Evolutionary conservation across 129 eudicot genomes (phyloP).

Genomic region (Deinandra increscens): DNA sequence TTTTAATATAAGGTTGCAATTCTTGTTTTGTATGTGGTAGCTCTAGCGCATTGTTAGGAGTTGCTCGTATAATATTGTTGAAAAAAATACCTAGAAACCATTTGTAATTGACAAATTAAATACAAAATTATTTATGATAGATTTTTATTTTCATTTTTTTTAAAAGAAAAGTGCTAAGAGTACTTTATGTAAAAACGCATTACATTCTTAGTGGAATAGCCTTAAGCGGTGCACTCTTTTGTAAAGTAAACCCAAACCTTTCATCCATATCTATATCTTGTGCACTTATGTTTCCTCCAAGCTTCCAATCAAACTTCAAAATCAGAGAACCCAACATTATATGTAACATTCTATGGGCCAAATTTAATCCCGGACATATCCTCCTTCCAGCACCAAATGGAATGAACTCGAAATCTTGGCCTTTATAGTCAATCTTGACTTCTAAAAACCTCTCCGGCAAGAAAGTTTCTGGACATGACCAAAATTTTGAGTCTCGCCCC

Average conservation of each 20-base stretch:
- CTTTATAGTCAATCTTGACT: constrained; percentile 24
- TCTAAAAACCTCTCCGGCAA: constrained; percentile 42
- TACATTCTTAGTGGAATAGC: constrained; percentile 17
- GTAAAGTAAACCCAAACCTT: constrained; percentile 38
- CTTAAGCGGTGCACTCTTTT: constrained; percentile 21
- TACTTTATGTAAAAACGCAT: neutral
- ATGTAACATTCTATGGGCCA: constrained; percentile 44
- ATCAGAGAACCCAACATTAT: constrained; percentile 41
- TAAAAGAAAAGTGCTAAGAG: too few species aligned
- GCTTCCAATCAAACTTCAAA: constrained; percentile 37
- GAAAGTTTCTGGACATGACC: constrained; percentile 38
- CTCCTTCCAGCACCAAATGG: constrained; percentile 51
- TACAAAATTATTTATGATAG: too few species aligned
- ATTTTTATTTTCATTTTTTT: too few species aligned
- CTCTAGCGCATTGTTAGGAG: too few species aligned
- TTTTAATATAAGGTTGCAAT: too few species aligned
- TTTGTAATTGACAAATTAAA: too few species aligned
- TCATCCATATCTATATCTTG: constrained; percentile 39
- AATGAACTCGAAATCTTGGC: constrained; percentile 43
- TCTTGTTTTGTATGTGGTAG: too few species aligned
- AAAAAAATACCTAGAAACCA: too few species aligned
- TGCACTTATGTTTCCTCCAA: constrained; percentile 14
- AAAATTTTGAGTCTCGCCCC: constrained; percentile 40
- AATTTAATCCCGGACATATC: constrained; percentile 40
- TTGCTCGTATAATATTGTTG: too few species aligned